These are phyloP conservation scores for Dalbergia cochinchinensis DNA, from an alignment of 306 rosid genomes.

Conservation along the genomic window DNA sequence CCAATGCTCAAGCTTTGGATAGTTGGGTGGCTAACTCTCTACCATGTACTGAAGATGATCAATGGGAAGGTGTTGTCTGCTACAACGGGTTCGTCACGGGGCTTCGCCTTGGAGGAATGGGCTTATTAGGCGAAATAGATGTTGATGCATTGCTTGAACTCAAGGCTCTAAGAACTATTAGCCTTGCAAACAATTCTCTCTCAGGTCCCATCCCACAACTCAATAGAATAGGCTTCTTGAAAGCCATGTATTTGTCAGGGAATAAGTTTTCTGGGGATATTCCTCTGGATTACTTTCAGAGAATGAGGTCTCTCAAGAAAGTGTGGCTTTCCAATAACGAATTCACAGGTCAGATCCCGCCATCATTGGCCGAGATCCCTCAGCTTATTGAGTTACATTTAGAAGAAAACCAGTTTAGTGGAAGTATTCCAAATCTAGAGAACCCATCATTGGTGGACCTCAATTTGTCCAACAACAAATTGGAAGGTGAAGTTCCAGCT, in stretches of 20 bases:
- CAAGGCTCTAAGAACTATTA: slow-evolving; percentile 56
- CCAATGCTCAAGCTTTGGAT: slow-evolving; percentile 47
- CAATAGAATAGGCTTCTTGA: slow-evolving; percentile 61
- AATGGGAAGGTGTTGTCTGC: slow-evolving; percentile 70
- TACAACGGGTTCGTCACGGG: slow-evolving; percentile 58
- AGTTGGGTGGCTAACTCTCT: slow-evolving; percentile 55
- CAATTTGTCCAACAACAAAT: slow-evolving; percentile 68
- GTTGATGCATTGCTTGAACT: slow-evolving; percentile 58
- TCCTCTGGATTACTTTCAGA: slow-evolving; percentile 57
- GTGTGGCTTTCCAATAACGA: slow-evolving; percentile 66
- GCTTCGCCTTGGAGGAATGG: slow-evolving; percentile 62
- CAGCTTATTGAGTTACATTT: slow-evolving; percentile 64
- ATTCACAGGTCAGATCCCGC: slow-evolving; percentile 67
- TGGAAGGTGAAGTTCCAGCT: slow-evolving; percentile 75
- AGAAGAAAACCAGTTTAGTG: slow-evolving; percentile 71
- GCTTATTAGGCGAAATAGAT: slow-evolving; percentile 56
- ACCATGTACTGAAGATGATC: slow-evolving; percentile 52
- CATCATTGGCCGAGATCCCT: slow-evolving; percentile 57
- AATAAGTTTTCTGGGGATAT: slow-evolving; percentile 80
- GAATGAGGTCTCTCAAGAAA: slow-evolving; percentile 74
- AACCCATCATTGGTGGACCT: slow-evolving; percentile 44
- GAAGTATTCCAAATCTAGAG: slow-evolving; percentile 56
- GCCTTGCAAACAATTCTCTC: slow-evolving; percentile 67
- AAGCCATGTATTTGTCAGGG: slow-evolving; percentile 61
- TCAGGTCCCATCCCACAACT: slow-evolving; percentile 73